Evolutionary conservation across 148 eudicot species (phyloP).

Genomic region (Polygonum maritimum): DNA sequence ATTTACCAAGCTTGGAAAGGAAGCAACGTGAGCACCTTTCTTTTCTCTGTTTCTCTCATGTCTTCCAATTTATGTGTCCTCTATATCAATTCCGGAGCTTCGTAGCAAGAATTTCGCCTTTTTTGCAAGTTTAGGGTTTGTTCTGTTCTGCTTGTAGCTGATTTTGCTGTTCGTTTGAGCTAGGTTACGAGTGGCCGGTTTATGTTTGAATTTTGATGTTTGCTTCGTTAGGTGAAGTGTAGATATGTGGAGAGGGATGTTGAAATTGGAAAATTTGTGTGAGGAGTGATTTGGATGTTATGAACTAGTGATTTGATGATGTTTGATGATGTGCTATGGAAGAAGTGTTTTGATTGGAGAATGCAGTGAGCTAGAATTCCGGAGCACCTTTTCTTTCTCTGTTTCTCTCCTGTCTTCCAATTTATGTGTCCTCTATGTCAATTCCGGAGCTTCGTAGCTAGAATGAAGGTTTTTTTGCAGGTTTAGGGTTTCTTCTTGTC

Average conservation of each 20-base stretch:
- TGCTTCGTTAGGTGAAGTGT: background rate
- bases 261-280: background rate
- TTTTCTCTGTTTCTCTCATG: background rate
- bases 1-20: constrained; percentile 55
- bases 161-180: background rate
- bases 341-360: background rate
- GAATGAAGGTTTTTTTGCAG: background rate
- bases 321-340: background rate
- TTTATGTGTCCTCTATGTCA: background rate
- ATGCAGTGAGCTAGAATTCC: no score
- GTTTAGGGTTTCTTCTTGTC: background rate
- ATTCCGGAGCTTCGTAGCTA: background rate
- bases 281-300: background rate
- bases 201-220: background rate
- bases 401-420: background rate
- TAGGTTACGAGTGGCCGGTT: background rate
- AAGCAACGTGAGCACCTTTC: constrained; percentile 34
- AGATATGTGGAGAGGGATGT: background rate
- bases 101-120: background rate
- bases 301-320: background rate
- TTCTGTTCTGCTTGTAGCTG: background rate
- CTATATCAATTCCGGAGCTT: background rate
- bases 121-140: background rate
- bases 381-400: constrained; percentile 6
- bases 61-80: background rate